phyloP scores from a whole-genome alignment of 306 rosid species.

The Amphicarpaea edgeworthii region DNA sequence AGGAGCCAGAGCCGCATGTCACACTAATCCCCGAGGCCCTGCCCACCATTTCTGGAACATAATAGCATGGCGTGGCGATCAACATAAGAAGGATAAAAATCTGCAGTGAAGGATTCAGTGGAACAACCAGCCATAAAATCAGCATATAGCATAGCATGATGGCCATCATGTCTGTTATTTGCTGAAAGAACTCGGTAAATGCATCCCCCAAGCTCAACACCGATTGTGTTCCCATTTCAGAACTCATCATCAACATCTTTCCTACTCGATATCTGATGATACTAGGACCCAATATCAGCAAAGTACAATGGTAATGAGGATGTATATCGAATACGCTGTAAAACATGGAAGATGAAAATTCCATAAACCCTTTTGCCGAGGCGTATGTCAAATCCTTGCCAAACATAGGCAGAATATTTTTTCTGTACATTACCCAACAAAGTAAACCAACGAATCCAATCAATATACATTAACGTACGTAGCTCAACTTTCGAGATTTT shows the following conservation, averaged over 20 bases:
- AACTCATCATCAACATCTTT: background rate
- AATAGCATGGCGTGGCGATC: background rate
- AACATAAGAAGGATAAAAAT: background rate
- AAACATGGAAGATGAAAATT: background rate
- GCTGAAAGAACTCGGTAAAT: background rate
- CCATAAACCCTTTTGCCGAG: background rate
- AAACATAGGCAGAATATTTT: background rate
- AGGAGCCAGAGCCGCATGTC: background rate
- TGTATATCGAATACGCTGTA: background rate
- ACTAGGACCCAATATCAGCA: background rate
- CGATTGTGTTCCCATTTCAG: background rate
- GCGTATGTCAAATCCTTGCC: background rate
- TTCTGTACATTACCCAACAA: background rate
- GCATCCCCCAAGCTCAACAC: background rate
- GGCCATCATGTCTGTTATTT: background rate
- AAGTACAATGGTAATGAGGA: background rate
- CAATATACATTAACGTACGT: no score
- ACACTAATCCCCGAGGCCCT: slow-evolving; percentile 1
- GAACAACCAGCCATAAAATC: background rate
- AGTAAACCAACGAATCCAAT: background rate
- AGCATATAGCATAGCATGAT: background rate
- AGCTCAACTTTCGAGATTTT: no score
- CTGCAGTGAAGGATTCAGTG: background rate
- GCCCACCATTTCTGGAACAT: background rate
- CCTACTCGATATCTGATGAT: background rate